Conservation (phyloP, 2,329 filamentous ascomycete species). For the Aspergillus tanneri region DNA sequence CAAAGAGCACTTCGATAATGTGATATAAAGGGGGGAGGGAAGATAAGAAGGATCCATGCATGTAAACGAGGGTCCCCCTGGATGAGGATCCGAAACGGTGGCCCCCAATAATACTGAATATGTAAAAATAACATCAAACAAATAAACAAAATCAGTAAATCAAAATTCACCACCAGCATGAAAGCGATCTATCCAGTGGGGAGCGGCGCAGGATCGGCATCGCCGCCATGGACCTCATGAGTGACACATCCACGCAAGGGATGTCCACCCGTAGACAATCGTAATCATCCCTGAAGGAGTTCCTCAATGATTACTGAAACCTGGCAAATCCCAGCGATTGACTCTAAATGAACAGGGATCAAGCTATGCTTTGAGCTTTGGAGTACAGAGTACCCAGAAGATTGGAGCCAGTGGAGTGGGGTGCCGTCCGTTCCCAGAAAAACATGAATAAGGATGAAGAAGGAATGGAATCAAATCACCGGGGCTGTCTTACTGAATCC, state of each 20-base stretch:
- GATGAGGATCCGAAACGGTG: conserved; percentile 1
- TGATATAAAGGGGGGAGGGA: conserved; percentile 17
- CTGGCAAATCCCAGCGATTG: neutral
- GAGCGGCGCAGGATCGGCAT: conserved; percentile 15
- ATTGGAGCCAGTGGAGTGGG: conserved; percentile 1
- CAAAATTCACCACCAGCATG: no score
- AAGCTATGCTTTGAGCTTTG: no score
- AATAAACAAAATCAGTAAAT: conserved; percentile 4
- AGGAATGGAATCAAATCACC: no score
- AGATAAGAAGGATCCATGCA: conserved; percentile 11
- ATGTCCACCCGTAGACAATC: conserved; percentile 5
- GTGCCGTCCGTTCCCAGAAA: no score
- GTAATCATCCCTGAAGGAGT: neutral
- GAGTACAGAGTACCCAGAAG: neutral
- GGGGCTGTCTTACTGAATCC: no score
- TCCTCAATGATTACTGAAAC: neutral
- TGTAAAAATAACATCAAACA: conserved; percentile 6
- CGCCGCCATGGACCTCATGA: conserved; percentile 16
- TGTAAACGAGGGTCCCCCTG: conserved; percentile 9
- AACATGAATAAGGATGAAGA: no score
- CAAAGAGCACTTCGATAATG: conserved; percentile 12
- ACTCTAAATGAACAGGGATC: no score
- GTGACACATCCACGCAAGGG: conserved; percentile 26
- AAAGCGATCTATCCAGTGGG: no score
- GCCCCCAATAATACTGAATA: neutral